Evolutionary conservation across 768 basidiomycete genomes (phyloP).

Genomic region (Collybiopsis confluens): DNA sequence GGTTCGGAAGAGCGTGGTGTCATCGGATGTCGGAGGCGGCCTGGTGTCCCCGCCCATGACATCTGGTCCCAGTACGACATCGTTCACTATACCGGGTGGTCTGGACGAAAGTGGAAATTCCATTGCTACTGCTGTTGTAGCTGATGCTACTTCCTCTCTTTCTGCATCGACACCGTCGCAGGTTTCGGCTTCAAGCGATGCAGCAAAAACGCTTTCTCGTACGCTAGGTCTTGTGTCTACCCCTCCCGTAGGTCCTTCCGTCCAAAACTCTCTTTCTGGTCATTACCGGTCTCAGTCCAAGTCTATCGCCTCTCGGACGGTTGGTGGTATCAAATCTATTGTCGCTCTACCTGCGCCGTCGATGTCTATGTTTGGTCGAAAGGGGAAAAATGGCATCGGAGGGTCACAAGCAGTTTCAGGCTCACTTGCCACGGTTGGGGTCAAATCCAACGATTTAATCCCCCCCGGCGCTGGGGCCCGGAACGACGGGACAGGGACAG

Average conservation of each 20-base stretch:
- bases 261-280: background rate
- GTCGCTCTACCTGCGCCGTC: conserved; percentile 3
- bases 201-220: conserved; percentile 4
- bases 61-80: background rate
- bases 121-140: background rate
- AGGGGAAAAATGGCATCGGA: background rate
- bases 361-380: background rate
- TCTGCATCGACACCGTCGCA: background rate
- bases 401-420: too few relatives aligned
- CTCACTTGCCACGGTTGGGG: too few relatives aligned
- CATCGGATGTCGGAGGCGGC: background rate
- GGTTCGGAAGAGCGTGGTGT: background rate
- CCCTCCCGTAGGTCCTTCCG: too few relatives aligned
- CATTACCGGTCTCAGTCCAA: background rate
- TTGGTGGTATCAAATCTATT: background rate
- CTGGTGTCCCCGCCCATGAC: background rate
- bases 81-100: background rate
- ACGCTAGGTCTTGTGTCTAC: background rate
- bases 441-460: background rate
- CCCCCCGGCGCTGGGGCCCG: background rate
- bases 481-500: background rate
- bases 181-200: background rate
- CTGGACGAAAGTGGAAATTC: background rate
- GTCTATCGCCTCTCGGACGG: background rate
- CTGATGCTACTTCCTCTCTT: background rate